These are phyloP conservation scores for Lachnellula arida DNA, from an alignment of 2,329 filamentous ascomycete species.

Conservation along the genomic window DNA sequence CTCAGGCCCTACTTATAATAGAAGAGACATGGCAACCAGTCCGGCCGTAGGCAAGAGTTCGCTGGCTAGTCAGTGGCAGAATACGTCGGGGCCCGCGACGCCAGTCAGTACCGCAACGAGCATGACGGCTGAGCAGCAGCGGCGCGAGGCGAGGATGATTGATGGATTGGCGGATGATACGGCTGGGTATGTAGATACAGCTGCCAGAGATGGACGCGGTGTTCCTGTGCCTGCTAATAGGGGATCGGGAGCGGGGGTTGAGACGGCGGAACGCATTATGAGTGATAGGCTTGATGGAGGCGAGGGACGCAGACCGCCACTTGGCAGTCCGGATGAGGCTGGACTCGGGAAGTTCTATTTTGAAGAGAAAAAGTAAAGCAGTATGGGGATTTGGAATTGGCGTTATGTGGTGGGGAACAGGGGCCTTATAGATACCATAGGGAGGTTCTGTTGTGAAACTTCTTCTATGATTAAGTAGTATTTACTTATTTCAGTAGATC, in stretches of 20 bases:
- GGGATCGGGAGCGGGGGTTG: constrained; percentile 27
- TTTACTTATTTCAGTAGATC: not conserved
- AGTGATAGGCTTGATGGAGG: constrained; percentile 53
- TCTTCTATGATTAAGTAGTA: not conserved
- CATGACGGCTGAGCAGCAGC: constrained; percentile 41
- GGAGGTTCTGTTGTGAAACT: not conserved
- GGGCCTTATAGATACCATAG: not conserved
- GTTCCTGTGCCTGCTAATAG: constrained; percentile 10
- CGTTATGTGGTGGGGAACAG: not conserved
- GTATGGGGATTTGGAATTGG: not conserved
- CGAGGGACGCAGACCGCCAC: constrained; percentile 35
- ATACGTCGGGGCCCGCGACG: constrained; percentile 16
- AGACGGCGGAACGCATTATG: constrained; percentile 62
- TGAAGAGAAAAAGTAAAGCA: constrained; percentile 41
- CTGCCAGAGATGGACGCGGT: constrained; percentile 34
- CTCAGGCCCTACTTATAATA: constrained; percentile 68
- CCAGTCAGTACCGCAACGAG: constrained; percentile 19
- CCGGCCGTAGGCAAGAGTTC: constrained; percentile 32
- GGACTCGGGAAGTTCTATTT: constrained; percentile 57
- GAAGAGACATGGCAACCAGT: constrained; percentile 36
- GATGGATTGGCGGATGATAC: constrained; percentile 61
- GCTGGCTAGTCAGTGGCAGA: constrained; percentile 20
- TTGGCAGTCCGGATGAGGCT: constrained; percentile 42
- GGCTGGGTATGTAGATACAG: constrained; percentile 59
- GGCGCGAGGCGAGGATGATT: constrained; percentile 59